Percentiles rank a stretch among this genome's conserved stretches.
Conservation (phyloP, 1,284 basidiomycete species). For the Psilocybe mexicana region DNA sequence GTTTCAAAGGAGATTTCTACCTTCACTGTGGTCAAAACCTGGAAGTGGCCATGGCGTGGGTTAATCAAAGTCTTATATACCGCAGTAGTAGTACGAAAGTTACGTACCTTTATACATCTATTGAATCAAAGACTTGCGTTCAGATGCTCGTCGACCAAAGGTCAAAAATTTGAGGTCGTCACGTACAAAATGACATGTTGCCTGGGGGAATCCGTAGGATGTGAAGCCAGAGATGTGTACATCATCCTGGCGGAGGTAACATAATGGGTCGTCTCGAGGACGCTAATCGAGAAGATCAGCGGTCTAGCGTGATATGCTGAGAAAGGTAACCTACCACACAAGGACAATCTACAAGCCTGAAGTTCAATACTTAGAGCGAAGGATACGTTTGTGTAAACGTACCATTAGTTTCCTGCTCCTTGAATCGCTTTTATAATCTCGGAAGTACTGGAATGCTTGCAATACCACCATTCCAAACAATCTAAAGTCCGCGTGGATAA, state of each 20-base stretch:
- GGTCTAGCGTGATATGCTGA: neutral
- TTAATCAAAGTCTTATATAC: too few species aligned
- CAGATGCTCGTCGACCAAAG: neutral
- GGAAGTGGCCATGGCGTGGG: neutral
- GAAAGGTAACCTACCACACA: neutral
- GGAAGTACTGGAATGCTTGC: neutral
- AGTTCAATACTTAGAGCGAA: neutral
- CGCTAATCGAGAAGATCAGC: neutral
- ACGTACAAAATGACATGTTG: neutral
- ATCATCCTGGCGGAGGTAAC: neutral
- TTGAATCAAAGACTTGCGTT: neutral
- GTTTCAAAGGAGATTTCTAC: neutral
- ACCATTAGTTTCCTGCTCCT: neutral
- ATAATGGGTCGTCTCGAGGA: neutral
- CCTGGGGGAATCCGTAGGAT: neutral
- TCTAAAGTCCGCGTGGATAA: neutral
- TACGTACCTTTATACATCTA: neutral
- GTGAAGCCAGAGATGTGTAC: neutral
- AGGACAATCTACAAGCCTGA: neutral
- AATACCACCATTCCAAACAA: neutral
- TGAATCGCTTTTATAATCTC: neutral
- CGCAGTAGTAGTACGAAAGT: neutral
- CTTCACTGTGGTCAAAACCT: neutral
- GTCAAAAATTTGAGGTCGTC: neutral
- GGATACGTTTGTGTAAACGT: neutral